Percentiles rank a stretch among this genome's conserved stretches.
Evolutionary conservation across 2,329 filamentous ascomycete genomes (phyloP).

Genomic region (Trichoderma guizhouense): DNA sequence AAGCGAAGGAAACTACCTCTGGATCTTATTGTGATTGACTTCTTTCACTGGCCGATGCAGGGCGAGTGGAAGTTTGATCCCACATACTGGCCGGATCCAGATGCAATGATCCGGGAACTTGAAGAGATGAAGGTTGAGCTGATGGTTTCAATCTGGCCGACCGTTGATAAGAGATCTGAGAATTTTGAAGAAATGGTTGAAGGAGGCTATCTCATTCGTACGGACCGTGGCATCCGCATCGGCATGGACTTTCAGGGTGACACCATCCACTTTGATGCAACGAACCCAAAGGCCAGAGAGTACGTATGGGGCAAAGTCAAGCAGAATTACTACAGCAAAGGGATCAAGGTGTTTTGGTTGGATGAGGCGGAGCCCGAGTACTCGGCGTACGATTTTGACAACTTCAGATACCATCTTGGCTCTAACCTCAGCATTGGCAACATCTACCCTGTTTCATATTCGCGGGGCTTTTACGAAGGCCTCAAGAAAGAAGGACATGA

Average conservation of each 20-base stretch:
- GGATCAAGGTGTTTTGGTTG: not conserved
- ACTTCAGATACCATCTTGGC: not conserved
- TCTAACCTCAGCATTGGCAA: not conserved
- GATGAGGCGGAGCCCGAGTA: not conserved
- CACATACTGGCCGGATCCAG: conserved; percentile 63
- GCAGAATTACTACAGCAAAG: not conserved
- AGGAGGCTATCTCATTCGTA: not conserved
- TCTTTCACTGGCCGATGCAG: conserved; percentile 65
- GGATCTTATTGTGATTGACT: conserved; percentile 65
- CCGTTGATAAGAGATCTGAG: not conserved
- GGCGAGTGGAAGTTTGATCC: conserved; percentile 67
- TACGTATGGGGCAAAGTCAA: not conserved
- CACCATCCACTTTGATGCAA: not conserved
- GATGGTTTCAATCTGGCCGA: not conserved
- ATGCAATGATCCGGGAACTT: conserved; percentile 52
- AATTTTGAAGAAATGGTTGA: not conserved
- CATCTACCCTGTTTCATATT: not conserved
- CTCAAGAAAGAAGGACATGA: not conserved
- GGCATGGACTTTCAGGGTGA: not conserved
- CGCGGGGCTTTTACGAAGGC: not conserved
- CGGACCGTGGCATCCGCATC: not conserved
- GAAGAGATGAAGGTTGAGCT: not conserved
- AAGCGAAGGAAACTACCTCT: conserved; percentile 34
- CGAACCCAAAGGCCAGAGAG: not conserved
- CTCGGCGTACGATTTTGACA: not conserved